phyloP scores from a whole-genome alignment of 495 filamentous ascomycete genomes.

The Aspergillus sclerotiicarbonarius region DNA sequence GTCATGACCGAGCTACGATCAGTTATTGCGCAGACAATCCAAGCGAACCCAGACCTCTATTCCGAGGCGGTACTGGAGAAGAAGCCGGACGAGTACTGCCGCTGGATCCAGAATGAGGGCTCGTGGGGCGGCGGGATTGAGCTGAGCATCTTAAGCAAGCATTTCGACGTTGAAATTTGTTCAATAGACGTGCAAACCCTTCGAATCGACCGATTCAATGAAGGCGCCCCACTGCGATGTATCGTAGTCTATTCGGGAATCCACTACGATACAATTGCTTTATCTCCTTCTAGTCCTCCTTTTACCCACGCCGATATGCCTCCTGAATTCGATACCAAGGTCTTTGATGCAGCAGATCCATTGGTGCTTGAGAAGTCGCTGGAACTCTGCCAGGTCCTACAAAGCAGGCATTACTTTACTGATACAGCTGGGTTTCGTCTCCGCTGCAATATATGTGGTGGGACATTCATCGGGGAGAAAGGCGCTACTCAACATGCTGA shows the following conservation, averaged over 20 bases:
- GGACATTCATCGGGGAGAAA: conserved; percentile 70
- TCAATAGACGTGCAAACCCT: conserved; percentile 74
- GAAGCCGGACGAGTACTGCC: conserved; percentile 72
- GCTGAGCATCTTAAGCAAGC: conserved; percentile 75
- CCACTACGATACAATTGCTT: conserved; percentile 90
- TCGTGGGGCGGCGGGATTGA: conserved; percentile 95
- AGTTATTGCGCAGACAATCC: conserved; percentile 79
- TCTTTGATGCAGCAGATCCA: conserved; percentile 70
- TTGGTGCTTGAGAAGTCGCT: conserved; percentile 65
- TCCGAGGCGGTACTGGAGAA: conserved; percentile 73
- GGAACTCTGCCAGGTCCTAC: conserved; percentile 69
- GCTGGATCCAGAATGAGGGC: conserved; percentile 76
- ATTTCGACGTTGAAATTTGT: conserved; percentile 85
- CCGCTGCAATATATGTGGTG: conserved; percentile 73
- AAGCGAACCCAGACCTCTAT: conserved; percentile 67
- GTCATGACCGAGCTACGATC: conserved; percentile 74
- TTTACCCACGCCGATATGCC: conserved; percentile 55
- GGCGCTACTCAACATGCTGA: conserved; percentile 66
- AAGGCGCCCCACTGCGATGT: conserved; percentile 65
- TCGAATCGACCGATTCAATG: conserved; percentile 76
- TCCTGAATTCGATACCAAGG: conserved; percentile 72
- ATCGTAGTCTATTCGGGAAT: conserved; percentile 91
- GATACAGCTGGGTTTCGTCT: conserved; percentile 83
- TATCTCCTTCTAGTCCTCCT: conserved; percentile 62
- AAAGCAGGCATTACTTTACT: conserved; percentile 80